Percentiles rank a stretch among this genome's conserved stretches.
These are phyloP conservation scores for Trichaptum fuscoviolaceum DNA, from an alignment of 768 basidiomycete genomes.

Conservation along the genomic window DNA sequence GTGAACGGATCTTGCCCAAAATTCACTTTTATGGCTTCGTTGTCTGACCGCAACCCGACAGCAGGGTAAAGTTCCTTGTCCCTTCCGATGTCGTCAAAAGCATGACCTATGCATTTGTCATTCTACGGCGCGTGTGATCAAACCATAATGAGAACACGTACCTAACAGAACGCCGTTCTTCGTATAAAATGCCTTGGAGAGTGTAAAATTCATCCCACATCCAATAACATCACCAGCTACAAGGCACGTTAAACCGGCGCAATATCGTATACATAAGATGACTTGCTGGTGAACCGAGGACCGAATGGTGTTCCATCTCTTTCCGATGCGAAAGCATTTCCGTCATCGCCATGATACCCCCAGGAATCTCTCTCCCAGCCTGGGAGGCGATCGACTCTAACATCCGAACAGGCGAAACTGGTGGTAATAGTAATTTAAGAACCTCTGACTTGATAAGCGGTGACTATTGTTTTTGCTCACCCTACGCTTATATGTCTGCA, in stretches of 20 bases:
- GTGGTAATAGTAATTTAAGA: background rate
- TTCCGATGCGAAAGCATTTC: slow-evolving; percentile 68
- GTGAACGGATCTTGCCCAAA: slow-evolving; percentile 84
- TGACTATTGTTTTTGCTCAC: slow-evolving; percentile 33
- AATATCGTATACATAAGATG: slow-evolving; percentile 2
- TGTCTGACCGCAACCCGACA: slow-evolving; percentile 78
- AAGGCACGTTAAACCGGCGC: slow-evolving; percentile 4
- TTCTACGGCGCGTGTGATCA: background rate
- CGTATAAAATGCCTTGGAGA: slow-evolving; percentile 78
- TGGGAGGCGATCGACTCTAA: slow-evolving; percentile 69
- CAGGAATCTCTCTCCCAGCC: slow-evolving; percentile 85
- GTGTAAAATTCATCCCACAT: slow-evolving; percentile 88
- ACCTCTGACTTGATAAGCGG: background rate
- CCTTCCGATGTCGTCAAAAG: slow-evolving; percentile 69
- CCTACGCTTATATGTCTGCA: slow-evolving; percentile 76
- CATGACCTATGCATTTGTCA: slow-evolving; percentile 39
- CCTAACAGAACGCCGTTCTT: slow-evolving; percentile 78
- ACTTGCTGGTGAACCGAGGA: slow-evolving; percentile 74
- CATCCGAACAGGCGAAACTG: slow-evolving; percentile 64
- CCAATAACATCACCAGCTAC: slow-evolving; percentile 85
- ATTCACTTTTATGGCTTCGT: slow-evolving; percentile 79
- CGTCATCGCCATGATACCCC: slow-evolving; percentile 93
- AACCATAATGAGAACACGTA: slow-evolving; percentile 22
- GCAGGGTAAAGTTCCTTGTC: slow-evolving; percentile 72
- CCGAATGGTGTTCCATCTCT: slow-evolving; percentile 70